Conservation (phyloP, 495 filamentous ascomycete species). For the Daldinia bambusicola region DNA sequence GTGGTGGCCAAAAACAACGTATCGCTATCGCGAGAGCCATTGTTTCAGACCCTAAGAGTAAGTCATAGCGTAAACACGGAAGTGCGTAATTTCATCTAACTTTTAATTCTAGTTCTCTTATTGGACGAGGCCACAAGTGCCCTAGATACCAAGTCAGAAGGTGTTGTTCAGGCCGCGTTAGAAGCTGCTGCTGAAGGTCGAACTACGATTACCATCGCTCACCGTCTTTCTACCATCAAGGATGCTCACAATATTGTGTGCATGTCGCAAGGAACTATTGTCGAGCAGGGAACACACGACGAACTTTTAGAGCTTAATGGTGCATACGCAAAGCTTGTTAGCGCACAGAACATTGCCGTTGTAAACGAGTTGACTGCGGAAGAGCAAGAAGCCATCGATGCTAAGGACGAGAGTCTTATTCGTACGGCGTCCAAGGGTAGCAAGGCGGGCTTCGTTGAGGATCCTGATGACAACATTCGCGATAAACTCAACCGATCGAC, state of each 20-base stretch:
- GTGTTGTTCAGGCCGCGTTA: conserved; percentile 91
- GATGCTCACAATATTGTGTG: conserved; percentile 96
- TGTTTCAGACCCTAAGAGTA: conserved; percentile 86
- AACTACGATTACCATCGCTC: conserved; percentile 96
- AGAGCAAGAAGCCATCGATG: conserved; percentile 57
- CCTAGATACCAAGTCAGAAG: conserved; percentile 95
- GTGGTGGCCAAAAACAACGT: conserved; percentile 95
- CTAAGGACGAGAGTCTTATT: conserved; percentile 59
- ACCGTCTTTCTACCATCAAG: conserved; percentile 93
- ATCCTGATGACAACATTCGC: conserved; percentile 69
- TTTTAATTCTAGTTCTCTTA: conserved; percentile 68
- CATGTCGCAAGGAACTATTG: conserved; percentile 81
- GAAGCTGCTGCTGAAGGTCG: conserved; percentile 88
- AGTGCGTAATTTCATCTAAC: conserved; percentile 27
- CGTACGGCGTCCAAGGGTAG: conserved; percentile 57
- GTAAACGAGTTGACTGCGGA: conserved; percentile 64
- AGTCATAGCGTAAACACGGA: conserved; percentile 14
- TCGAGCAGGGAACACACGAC: conserved; percentile 90
- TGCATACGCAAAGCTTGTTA: conserved; percentile 80
- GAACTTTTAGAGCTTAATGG: conserved; percentile 68
- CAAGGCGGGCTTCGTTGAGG: conserved; percentile 51
- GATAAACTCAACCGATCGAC: conserved; percentile 68
- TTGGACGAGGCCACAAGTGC: conserved; percentile 96
- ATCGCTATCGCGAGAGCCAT: conserved; percentile 88
- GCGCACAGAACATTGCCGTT: conserved; percentile 80